Percentiles rank a stretch among this genome's conserved stretches.
Evolutionary conservation across 2,329 filamentous ascomycete genomes (phyloP).

Genomic region (Aspergillus fructus): DNA sequence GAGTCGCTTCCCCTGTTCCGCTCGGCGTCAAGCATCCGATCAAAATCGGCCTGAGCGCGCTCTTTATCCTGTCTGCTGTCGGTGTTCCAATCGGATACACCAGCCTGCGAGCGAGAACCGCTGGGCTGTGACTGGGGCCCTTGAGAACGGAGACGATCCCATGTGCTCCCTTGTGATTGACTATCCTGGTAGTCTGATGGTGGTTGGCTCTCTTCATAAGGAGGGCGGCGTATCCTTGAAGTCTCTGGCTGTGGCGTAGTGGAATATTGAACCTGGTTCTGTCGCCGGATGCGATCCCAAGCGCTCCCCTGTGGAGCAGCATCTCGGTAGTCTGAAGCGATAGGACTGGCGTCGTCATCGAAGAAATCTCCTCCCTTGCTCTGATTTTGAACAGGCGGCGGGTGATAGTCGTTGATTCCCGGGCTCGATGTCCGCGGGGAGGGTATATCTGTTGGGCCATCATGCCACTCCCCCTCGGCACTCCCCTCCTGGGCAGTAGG

Average conservation of each 20-base stretch:
- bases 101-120: constrained; percentile 1
- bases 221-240: not conserved
- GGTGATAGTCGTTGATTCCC: not conserved
- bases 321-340: constrained; percentile 31
- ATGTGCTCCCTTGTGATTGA: not conserved
- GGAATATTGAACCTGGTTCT: constrained; percentile 16
- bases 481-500: not conserved
- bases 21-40: constrained; percentile 44
- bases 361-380: constrained; percentile 28
- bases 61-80: constrained; percentile 32
- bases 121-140: not conserved
- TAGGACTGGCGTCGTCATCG: constrained; percentile 38
- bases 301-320: constrained; percentile 26
- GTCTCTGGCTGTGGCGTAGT: not conserved
- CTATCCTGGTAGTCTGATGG: not conserved
- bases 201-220: not conserved
- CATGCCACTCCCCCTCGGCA: not conserved
- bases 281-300: constrained; percentile 40
- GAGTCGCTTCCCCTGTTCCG: constrained; percentile 25
- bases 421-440: not conserved
- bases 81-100: constrained; percentile 9
- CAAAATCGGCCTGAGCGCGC: constrained; percentile 44
- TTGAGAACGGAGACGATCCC: not conserved
- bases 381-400: constrained; percentile 5
- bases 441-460: not conserved